Percentiles rank a stretch among this genome's conserved stretches.
These are phyloP conservation scores for Botrytis elliptica DNA, from an alignment of 2,329 filamentous ascomycete genomes.

Conservation along the genomic window DNA sequence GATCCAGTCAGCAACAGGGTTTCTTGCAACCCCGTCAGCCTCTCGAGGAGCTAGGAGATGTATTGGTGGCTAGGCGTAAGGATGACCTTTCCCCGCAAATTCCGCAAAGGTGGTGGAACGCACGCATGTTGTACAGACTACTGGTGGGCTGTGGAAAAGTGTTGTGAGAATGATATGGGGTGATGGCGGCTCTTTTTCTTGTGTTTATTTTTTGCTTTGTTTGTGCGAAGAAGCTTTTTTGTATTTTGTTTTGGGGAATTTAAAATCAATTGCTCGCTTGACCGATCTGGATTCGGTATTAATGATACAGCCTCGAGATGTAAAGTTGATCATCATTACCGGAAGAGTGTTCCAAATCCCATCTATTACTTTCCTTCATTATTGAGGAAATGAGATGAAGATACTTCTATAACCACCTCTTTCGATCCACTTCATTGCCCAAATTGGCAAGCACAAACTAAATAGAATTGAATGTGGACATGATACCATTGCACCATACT, in stretches of 20 bases:
- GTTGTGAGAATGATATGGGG: neutral
- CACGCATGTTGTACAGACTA: neutral
- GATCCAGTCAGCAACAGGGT: neutral
- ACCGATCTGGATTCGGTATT: neutral
- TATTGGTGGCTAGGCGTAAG: neutral
- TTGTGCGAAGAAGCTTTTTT: neutral
- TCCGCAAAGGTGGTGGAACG: neutral
- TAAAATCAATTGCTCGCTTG: neutral
- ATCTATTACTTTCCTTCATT: constrained; percentile 8
- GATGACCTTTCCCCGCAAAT: constrained; percentile 5
- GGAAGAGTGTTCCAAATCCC: neutral
- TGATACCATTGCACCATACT: constrained; percentile 29
- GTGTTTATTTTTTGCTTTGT: neutral
- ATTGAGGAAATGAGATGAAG: constrained; percentile 40
- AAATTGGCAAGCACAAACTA: neutral
- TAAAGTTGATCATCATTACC: neutral
- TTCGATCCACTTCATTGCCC: neutral
- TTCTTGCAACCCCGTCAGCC: neutral
- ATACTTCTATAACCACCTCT: constrained; percentile 31
- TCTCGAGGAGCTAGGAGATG: neutral
- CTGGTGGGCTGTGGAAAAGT: neutral
- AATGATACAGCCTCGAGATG: neutral
- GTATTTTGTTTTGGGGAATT: neutral
- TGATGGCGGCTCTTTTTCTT: neutral
- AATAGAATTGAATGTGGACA: constrained; percentile 34